Conservation (phyloP, 1,284 basidiomycete species). For the Melanopsichium pennsylvanicum region DNA sequence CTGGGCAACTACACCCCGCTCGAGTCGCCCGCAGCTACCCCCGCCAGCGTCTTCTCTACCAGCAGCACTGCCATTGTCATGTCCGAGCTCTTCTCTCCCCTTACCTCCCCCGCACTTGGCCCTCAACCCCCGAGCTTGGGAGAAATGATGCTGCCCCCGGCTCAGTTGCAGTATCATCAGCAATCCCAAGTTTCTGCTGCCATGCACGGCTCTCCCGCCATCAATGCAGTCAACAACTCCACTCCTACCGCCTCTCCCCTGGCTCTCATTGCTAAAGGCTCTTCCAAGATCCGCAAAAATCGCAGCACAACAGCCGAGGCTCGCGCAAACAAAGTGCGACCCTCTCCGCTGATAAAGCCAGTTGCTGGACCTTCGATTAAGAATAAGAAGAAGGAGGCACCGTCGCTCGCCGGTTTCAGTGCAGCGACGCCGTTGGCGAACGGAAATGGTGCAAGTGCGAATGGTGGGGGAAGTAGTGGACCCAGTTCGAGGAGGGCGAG, state of each 20-base stretch:
- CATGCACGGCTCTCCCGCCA: conserved; percentile 37
- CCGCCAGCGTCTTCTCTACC: conserved; percentile 65
- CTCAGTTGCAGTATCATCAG: conserved; percentile 58
- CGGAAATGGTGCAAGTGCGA: conserved; percentile 11
- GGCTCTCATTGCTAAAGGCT: conserved; percentile 44
- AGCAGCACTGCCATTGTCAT: conserved; percentile 63
- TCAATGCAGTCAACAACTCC: conserved; percentile 24
- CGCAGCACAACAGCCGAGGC: conserved; percentile 56
- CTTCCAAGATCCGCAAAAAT: conserved; percentile 52
- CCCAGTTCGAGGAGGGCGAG: conserved; percentile 29
- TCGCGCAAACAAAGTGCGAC: conserved; percentile 55
- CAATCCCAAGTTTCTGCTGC: conserved; percentile 15
- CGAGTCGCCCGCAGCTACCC: conserved; percentile 60
- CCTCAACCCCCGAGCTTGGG: conserved; percentile 64
- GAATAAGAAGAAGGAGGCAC: conserved; percentile 42
- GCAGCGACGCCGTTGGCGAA: conserved; percentile 18
- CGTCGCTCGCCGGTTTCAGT: conserved; percentile 12
- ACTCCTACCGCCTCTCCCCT: conserved; percentile 56
- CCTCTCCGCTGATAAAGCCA: conserved; percentile 63
- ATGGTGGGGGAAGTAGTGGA: conserved; percentile 11
- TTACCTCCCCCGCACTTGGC: conserved; percentile 72
- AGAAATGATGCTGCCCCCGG: conserved; percentile 51
- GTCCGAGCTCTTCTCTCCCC: conserved; percentile 71
- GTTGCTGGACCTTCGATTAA: conserved; percentile 31
- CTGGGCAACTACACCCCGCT: conserved; percentile 50